Evolutionary conservation across 345 rosid species (phyloP).

Genomic region (Salix purpurea): DNA sequence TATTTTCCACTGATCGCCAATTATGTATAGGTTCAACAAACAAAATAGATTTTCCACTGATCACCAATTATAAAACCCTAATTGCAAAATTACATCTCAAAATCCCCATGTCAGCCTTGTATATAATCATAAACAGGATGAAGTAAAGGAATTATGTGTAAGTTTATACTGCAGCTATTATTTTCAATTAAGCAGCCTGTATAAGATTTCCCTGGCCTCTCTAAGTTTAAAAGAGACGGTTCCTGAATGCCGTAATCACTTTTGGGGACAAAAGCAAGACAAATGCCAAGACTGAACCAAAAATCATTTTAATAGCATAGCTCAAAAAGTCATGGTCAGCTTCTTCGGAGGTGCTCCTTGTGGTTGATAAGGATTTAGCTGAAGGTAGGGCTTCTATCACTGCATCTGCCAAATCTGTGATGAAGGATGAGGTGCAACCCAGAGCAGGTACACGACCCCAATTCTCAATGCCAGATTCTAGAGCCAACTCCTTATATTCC

Average conservation of each 20-base stretch:
- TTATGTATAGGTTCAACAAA: too few relatives aligned
- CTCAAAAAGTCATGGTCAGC: slow-evolving; percentile 42
- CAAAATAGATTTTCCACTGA: not conserved
- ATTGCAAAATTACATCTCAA: not conserved
- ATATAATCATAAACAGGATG: not conserved
- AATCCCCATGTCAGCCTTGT: not conserved
- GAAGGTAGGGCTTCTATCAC: slow-evolving; percentile 81
- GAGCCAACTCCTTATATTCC: slow-evolving; percentile 78
- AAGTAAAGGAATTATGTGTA: too few relatives aligned
- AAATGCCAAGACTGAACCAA: slow-evolving; percentile 75
- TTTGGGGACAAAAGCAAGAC: slow-evolving; percentile 57
- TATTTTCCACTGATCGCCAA: not conserved
- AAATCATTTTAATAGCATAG: slow-evolving; percentile 55
- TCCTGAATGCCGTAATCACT: slow-evolving; percentile 55
- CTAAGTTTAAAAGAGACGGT: slow-evolving; percentile 35
- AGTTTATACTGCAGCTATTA: not conserved
- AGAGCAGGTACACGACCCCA: slow-evolving; percentile 95
- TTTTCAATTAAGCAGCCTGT: not conserved
- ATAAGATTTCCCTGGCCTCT: not conserved
- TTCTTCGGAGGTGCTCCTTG: slow-evolving; percentile 39
- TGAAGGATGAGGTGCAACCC: slow-evolving; percentile 73
- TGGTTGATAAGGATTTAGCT: slow-evolving; percentile 46
- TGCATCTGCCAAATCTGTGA: slow-evolving; percentile 85
- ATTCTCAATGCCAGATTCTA: slow-evolving; percentile 82
- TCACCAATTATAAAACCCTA: not conserved